Percentiles rank a stretch among this genome's conserved stretches.
phyloP scores from a whole-genome alignment of 352 stramenopile genomes.

The Pythium aquatile region DNA sequence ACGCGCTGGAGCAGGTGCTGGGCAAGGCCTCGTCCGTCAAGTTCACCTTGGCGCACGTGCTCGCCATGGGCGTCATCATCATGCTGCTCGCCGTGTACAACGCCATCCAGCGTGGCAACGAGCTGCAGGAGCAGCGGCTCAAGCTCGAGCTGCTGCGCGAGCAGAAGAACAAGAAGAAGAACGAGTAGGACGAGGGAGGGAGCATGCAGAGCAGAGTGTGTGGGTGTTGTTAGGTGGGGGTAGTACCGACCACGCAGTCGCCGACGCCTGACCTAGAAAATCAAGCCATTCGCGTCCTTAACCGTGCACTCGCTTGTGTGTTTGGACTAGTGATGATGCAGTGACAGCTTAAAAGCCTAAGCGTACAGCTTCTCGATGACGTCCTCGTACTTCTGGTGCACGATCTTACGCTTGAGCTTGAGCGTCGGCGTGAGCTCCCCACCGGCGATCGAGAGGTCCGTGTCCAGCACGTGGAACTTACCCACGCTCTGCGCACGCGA shows the following conservation, averaged over 20 bases:
- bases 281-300: neutral
- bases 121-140: constrained; percentile 68
- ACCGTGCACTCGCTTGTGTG: neutral
- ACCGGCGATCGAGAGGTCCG: constrained; percentile 89
- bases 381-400: constrained; percentile 91
- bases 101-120: constrained; percentile 68
- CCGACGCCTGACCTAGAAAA: neutral
- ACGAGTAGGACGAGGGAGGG: neutral
- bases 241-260: constrained; percentile 2
- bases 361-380: constrained; percentile 90
- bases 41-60: constrained; percentile 79
- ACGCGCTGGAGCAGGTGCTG: constrained; percentile 69
- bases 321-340: neutral
- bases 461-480: constrained; percentile 87
- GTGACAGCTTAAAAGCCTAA: constrained; percentile 25
- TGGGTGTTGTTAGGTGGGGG: neutral
- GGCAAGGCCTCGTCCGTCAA: constrained; percentile 76
- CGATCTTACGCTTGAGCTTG: constrained; percentile 94
- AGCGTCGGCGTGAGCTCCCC: constrained; percentile 96
- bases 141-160: constrained; percentile 47
- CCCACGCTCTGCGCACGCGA: constrained; percentile 81
- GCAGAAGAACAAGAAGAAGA: constrained; percentile 17
- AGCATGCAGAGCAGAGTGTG: neutral
- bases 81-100: constrained; percentile 76
- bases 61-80: constrained; percentile 79